phyloP scores from a whole-genome alignment of 1,139 yeast genomes.

The Yamadazyma jaroonii region DNA sequence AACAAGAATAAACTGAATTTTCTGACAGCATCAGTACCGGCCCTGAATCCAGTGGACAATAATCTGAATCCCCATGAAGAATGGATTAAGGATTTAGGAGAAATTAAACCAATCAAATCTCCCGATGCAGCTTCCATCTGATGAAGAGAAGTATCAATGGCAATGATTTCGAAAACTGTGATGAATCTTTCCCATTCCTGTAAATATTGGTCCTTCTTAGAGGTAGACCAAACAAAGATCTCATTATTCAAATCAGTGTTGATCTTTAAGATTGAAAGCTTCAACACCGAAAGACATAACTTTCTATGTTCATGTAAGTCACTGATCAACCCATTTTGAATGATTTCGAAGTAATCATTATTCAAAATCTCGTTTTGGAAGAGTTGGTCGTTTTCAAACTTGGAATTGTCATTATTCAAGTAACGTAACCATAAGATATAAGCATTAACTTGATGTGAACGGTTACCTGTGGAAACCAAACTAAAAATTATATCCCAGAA shows the following conservation, averaged over 20 bases:
- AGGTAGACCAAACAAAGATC: constrained; percentile 48
- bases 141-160: constrained; percentile 81
- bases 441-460: constrained; percentile 40
- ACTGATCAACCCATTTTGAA: constrained; percentile 59
- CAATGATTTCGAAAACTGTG: constrained; percentile 76
- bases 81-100: constrained; percentile 49
- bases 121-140: constrained; percentile 77
- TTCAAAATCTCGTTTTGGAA: constrained; percentile 34
- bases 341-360: constrained; percentile 54
- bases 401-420: constrained; percentile 23
- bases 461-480: constrained; percentile 26
- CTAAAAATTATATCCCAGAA: constrained; percentile 48
- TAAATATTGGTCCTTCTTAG: constrained; percentile 26
- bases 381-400: constrained; percentile 14
- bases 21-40: constrained; percentile 78
- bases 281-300: constrained; percentile 65
- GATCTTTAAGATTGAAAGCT: constrained; percentile 54
- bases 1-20: constrained; percentile 59
- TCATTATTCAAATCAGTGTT: constrained; percentile 35
- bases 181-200: constrained; percentile 70
- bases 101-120: constrained; percentile 59
- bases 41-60: constrained; percentile 71
- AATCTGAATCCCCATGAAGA: constrained; percentile 76
- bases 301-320: constrained; percentile 69
- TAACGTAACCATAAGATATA: constrained; percentile 57